phyloP scores from a whole-genome alignment of 345 rosid genomes.

The Brassica nigra region DNA sequence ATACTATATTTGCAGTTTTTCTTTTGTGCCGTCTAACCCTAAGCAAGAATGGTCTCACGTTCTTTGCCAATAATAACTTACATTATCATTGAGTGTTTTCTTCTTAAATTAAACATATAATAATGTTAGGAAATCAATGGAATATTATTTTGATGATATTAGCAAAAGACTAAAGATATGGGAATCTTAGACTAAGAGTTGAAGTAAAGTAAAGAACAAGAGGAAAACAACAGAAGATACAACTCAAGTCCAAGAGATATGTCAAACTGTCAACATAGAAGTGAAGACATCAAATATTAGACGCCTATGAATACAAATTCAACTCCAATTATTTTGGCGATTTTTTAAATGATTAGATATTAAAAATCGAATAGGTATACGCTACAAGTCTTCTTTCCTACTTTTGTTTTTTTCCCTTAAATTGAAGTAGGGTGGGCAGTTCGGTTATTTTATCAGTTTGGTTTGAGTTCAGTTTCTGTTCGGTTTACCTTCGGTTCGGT shows the following conservation, averaged over 20 bases:
- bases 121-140: slow-evolving; percentile 2
- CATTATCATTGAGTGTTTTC: background rate
- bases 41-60: slow-evolving; percentile 16
- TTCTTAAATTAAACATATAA: background rate
- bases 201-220: slow-evolving; percentile 40
- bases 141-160: slow-evolving; percentile 23
- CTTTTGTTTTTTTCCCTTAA: too few relatives aligned
- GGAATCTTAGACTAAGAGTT: slow-evolving; percentile 41
- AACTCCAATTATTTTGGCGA: background rate
- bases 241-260: slow-evolving; percentile 34
- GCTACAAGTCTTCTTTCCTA: background rate
- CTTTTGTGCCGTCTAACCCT: background rate
- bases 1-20: background rate
- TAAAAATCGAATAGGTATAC: background rate
- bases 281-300: background rate
- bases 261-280: background rate
- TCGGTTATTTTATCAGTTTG: too few relatives aligned
- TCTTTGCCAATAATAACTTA: slow-evolving; percentile 5
- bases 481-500: too few relatives aligned
- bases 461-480: too few relatives aligned
- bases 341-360: background rate
- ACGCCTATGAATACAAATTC: background rate
- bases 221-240: slow-evolving; percentile 40
- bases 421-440: too few relatives aligned
- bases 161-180: slow-evolving; percentile 4